Percentiles rank a stretch among this genome's conserved stretches.
These are phyloP conservation scores for Nannochloropsis granulata DNA, from an alignment of 108 stramenopile species.

Conservation along the genomic window DNA sequence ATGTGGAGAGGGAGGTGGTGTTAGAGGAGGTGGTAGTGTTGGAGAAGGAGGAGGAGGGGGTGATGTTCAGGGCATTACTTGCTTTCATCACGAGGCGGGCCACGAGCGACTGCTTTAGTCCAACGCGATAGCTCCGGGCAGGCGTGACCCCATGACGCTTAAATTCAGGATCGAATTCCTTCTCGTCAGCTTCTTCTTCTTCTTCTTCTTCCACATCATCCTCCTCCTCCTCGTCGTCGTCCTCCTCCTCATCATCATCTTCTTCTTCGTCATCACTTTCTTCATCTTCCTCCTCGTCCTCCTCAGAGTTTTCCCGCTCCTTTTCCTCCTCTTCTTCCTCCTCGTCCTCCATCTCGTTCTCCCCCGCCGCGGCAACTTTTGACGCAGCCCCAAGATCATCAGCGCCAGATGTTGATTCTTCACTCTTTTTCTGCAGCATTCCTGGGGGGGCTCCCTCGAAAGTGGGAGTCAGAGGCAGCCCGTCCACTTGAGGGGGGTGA, in stretches of 20 bases:
- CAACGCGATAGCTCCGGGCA: neutral
- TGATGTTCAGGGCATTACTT: neutral
- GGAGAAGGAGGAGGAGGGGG: neutral
- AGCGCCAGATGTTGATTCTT: too few species aligned
- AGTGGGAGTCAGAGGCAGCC: too few species aligned
- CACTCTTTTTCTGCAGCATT: too few species aligned
- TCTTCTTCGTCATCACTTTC: neutral
- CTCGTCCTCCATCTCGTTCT: too few species aligned
- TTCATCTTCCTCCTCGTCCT: neutral
- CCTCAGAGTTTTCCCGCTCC: neutral
- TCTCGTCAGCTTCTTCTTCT: neutral
- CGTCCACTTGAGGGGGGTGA: too few species aligned
- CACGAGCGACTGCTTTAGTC: neutral
- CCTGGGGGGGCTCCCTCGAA: too few species aligned
- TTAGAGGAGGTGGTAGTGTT: neutral
- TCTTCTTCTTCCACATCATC: neutral
- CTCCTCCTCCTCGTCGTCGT: neutral
- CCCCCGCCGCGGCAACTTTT: too few species aligned
- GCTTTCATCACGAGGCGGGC: neutral
- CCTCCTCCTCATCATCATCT: neutral
- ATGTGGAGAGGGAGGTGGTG: neutral
- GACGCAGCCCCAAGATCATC: too few species aligned
- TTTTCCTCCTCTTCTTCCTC: too few species aligned
- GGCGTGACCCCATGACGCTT: neutral
- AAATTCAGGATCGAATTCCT: neutral